Evolutionary conservation across 305 asterid species (phyloP), one percentile per base, ranked within the genome.

Genomic region (Caryopteris hybrid): DNA sequence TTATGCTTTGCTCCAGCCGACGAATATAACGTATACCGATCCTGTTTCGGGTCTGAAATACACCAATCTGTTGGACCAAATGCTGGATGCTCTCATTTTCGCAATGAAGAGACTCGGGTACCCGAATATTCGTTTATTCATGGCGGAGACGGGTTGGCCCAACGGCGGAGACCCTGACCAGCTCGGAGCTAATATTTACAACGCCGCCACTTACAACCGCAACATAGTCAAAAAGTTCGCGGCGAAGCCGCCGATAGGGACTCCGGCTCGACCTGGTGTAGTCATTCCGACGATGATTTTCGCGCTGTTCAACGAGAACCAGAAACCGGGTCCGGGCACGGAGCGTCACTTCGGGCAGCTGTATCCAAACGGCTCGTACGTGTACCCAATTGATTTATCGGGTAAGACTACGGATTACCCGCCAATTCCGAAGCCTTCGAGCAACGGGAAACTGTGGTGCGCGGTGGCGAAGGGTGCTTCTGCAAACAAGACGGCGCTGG

Each of bases 91-190:
- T 1, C 46, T 81, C 0, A 22, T 77, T 6, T 88, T 78, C 63
- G 99, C 99, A 13, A 84, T 90, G 99, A 71, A 71, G 47, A 65
- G 79, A 56, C 76, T 83, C 47, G 96, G 96, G 64, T 88, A 84
- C 78, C 92, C 96, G 33, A 55, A 90, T 64, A 55, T 84, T 60
- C 88, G 94, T 0, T 16, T 93, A 8, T 88, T 88, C 61, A n/a
- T 93, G 0, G 99, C 95, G 3, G 99, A 93, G 69, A 93, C 97
- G 20, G 96, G 98, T 59, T 93, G 98, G 97, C 98, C 97, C 53
- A 93, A 78, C 53, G 88, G 86, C 17, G 93, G 96, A 0, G 94
- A 85, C 52, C 63, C 78, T n/a, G 94, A 79, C 43, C 95, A 90
- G 74, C 84, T 85, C 57, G 97, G 99, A 11, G 90, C 86, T 0